Evolutionary conservation across 768 basidiomycete genomes (phyloP), one percentile per base, ranked within the genome.

Genomic region (Phaffia tasmanica): DNA sequence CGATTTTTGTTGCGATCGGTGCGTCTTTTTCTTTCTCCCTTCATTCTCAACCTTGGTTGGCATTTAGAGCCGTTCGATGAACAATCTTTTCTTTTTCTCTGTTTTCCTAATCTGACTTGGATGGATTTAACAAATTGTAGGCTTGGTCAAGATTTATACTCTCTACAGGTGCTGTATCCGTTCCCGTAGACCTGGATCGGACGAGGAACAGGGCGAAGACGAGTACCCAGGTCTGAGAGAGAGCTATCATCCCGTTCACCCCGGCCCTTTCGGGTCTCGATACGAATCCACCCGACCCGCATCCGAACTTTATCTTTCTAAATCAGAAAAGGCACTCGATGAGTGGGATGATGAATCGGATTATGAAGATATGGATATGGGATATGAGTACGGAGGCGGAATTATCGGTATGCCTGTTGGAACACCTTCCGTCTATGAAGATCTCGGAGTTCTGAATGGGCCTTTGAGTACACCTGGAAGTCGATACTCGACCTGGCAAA

Each of bases 201-300:
- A 42, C 11, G 35, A 42, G 8, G 61, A 53, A 29, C 32, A 29
- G n/a, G 61, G 54, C 61, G 61, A 62, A 9, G 61, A 62, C 27
- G 61, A 62, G 50, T 62, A 62, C 61, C 61, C 61, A 9, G 61
- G 61, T 53, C 61, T 62, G 21, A 25, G 61, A 18, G 61, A 62
- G 18, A 49, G 61, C 61, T 62, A 51, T 35, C 50, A 27, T 21
- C 61, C 61, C 30, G 35, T 42, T 42, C 35, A 42, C 11, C 35
- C 35, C 11, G 35, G 35, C 35, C 35, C 35, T 42, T 42, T 42
- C 35, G 35, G 35, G 4, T 42, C 35, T 42, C 4, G 35, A 11
- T 42, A 42, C 35, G 35, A 42, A 42, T 42, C 35, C 11, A 42
- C 35, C 11, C 35, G 35, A 42, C 35, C 35, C 11, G 35, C 35